Evolutionary conservation across 2,329 filamentous ascomycete genomes (phyloP).

Genomic region (Apiospora rasikravindrae): DNA sequence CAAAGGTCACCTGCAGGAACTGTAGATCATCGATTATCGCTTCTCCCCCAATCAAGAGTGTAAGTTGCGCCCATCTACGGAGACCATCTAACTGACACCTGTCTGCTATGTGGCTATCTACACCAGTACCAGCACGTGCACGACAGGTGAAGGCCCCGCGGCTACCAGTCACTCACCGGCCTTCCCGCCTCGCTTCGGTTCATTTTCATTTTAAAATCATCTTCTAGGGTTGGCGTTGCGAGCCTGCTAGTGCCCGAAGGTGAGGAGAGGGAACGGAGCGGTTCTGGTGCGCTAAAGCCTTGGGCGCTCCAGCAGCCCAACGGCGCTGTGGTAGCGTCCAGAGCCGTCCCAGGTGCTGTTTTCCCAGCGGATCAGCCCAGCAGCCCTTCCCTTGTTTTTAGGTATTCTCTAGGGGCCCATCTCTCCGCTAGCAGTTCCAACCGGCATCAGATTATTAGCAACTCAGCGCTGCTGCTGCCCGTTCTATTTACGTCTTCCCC

Average conservation of each 20-base stretch:
- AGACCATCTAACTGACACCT: neutral
- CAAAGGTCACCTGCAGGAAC: neutral
- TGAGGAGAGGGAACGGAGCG: neutral
- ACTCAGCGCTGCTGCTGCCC: no score
- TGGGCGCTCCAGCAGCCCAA: no score
- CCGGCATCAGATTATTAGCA: no score
- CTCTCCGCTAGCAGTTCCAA: no score
- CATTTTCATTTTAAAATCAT: neutral
- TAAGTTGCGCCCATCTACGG: neutral
- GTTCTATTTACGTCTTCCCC: no score
- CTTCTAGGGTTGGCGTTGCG: neutral
- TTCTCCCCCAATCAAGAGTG: neutral
- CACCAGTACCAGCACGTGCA: no score
- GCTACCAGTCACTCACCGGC: neutral
- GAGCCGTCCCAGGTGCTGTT: no score
- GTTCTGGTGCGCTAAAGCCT: no score
- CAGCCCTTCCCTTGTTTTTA: no score
- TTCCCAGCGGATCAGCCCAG: no score
- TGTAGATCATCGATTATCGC: neutral
- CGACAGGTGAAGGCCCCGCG: neutral
- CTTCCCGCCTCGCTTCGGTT: neutral
- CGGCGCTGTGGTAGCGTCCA: no score
- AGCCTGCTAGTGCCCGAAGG: neutral
- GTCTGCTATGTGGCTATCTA: neutral
- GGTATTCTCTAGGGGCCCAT: no score